Base-by-base conservation (phyloP, 495 filamentous ascomycete species). In the Xylaria castorea region DNA sequence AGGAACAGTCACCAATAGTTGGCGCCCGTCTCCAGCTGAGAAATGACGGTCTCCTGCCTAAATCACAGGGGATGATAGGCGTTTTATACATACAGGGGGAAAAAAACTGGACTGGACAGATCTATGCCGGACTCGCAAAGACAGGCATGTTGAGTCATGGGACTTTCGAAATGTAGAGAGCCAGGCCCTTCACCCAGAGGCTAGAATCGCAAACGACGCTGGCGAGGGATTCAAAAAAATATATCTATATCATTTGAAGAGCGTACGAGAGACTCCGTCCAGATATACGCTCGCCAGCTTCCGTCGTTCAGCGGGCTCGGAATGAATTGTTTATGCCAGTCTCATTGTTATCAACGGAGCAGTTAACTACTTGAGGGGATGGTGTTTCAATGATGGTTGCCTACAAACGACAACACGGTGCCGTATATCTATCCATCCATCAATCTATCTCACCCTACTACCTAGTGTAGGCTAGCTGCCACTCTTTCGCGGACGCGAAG, bases 1-100 rank as follows among this genome's bases (percentile, higher is more conserved):
- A 18, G 42, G n/a, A 36, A 42, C 25, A 27, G 22, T 68, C 32
- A 36, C 32, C 63, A 46, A 50, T 66, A 66, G 40, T 50, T 66
- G 42, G 48, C 66, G 50, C 61, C 61, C 61, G n/a, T 64, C 30
- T 18, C 38, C 61, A 64, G 61, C 61, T 64, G 38, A 44, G 44
- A 44, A 27, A 27, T 7, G 61, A 44, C 61, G 5, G 36, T 18
- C 38, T 44, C 61, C 36, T 42, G 38, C 61, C 61, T 64, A 64
- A 63, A 42, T 42, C 38, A 38, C 61, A 64, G 30, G 16, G 61
- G 61, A 44, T 42, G 61, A 44, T 42, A 42, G 38, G 61, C 38
- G 58, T 61, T 22, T 22, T 20, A 61, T 61, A 61, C 4, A 61
- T 18, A 58, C 14, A 42, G 38, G 38, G 38, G 38, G 38, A 60